Evolutionary conservation across 2,329 filamentous ascomycete genomes (phyloP).

Genomic region (Pseudogymnoascus sp.): DNA sequence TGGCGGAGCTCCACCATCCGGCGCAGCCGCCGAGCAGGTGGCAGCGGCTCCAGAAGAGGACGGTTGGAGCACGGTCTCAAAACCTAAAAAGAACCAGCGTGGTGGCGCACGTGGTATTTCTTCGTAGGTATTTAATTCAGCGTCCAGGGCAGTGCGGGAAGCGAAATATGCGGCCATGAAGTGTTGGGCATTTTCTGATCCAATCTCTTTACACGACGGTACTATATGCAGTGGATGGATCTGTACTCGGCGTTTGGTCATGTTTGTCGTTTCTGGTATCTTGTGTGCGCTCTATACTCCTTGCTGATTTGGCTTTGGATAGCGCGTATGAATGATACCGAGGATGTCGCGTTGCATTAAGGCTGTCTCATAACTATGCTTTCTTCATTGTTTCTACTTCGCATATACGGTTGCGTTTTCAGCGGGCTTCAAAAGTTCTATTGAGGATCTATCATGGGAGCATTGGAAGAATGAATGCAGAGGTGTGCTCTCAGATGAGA

Average conservation of each 20-base stretch:
- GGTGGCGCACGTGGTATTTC: slow-evolving; percentile 29
- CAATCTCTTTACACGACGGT: slow-evolving; percentile 8
- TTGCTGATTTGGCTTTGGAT: slow-evolving; percentile 11
- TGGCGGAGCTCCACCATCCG: slow-evolving; percentile 39
- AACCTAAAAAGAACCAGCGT: slow-evolving; percentile 30
- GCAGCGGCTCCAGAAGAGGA: slow-evolving; percentile 44
- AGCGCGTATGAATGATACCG: slow-evolving; percentile 7
- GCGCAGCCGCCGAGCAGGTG: slow-evolving; percentile 31
- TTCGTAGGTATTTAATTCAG: slow-evolving; percentile 20
- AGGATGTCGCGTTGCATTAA: slow-evolving; percentile 3
- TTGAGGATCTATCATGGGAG: slow-evolving; percentile 7
- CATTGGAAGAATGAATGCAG: slow-evolving; percentile 4
- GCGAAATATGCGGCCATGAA: slow-evolving; percentile 2
- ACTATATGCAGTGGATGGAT: slow-evolving; percentile 8
- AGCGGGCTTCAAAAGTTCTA: slow-evolving; percentile 6
- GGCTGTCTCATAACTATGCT: slow-evolving; percentile 5
- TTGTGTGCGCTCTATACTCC: slow-evolving; percentile 1
- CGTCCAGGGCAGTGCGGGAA: slow-evolving; percentile 5
- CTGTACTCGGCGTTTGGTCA: slow-evolving; percentile 8
- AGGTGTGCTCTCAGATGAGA: slow-evolving; percentile 5
- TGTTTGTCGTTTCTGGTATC: slow-evolving; percentile 8
- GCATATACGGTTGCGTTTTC: slow-evolving; percentile 7
- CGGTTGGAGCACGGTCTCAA: slow-evolving; percentile 56
- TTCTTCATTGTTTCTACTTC: slow-evolving; percentile 8
- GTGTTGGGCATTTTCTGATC: slow-evolving; percentile 3